Percentiles rank a stretch among this genome's conserved stretches.
Evolutionary conservation across 2,329 filamentous ascomycete genomes (phyloP).

Genomic region (Ophiostoma australiae): DNA sequence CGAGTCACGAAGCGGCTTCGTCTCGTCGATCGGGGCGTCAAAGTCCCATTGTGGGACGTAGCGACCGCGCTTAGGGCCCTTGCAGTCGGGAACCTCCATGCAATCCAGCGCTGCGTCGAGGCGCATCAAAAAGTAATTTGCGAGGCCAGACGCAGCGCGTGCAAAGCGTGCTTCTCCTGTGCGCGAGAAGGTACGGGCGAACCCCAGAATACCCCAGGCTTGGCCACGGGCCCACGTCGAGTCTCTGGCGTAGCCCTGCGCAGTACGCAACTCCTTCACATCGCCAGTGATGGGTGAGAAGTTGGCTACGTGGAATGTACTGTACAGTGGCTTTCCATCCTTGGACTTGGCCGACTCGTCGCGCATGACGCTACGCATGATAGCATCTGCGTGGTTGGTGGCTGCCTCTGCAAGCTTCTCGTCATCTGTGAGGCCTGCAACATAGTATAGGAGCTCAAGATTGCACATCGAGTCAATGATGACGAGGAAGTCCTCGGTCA

Average conservation of each 20-base stretch:
- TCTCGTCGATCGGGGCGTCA: slow-evolving; percentile 31
- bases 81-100: slow-evolving; percentile 32
- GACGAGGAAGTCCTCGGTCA: slow-evolving; percentile 38
- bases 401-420: slow-evolving; percentile 31
- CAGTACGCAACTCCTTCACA: slow-evolving; percentile 44
- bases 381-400: slow-evolving; percentile 39
- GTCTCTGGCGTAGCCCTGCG: slow-evolving; percentile 43
- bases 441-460: slow-evolving; percentile 38
- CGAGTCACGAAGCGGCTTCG: slow-evolving; percentile 35
- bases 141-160: slow-evolving; percentile 42
- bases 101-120: slow-evolving; percentile 35
- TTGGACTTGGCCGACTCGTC: slow-evolving; percentile 30
- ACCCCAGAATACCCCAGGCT: slow-evolving; percentile 49
- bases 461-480: slow-evolving; percentile 44
- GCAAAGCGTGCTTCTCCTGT: slow-evolving; percentile 43
- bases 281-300: slow-evolving; percentile 42
- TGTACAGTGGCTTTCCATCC: slow-evolving; percentile 31
- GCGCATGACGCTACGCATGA: slow-evolving; percentile 41
- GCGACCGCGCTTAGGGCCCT: slow-evolving; percentile 27
- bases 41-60: slow-evolving; percentile 41
- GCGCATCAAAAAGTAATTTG: slow-evolving; percentile 46
- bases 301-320: slow-evolving; percentile 47
- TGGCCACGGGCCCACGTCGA: slow-evolving; percentile 51
- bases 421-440: slow-evolving; percentile 33
- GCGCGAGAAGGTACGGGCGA: slow-evolving; percentile 47